phyloP scores from a whole-genome alignment of 2,329 filamentous ascomycete genomes.

The Botrytis deweyae region DNA sequence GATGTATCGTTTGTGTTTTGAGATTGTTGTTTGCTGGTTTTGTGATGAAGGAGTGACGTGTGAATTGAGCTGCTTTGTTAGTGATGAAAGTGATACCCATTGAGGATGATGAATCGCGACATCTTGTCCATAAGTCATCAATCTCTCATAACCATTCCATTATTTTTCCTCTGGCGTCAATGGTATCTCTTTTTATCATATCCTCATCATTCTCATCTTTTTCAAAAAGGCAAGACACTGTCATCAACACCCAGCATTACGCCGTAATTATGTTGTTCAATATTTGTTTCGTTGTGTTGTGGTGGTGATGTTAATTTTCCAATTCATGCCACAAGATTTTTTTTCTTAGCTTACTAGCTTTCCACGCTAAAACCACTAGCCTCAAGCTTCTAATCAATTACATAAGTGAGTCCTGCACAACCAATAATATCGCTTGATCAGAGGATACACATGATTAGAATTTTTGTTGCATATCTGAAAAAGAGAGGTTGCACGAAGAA shows the following conservation, averaged over 20 bases:
- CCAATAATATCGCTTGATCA: not conserved
- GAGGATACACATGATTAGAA: not conserved
- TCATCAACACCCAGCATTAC: not conserved
- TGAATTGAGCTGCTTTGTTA: not conserved
- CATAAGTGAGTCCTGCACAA: not conserved
- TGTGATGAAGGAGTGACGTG: not conserved
- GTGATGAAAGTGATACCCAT: not conserved
- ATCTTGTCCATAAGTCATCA: not conserved
- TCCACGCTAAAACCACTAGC: not conserved
- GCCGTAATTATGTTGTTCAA: not conserved
- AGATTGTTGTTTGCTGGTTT: not conserved
- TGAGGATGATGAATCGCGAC: not conserved
- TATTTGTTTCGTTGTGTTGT: not conserved
- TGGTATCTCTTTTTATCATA: not conserved
- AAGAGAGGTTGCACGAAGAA: not conserved
- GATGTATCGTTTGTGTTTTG: not conserved
- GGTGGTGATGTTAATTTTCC: not conserved
- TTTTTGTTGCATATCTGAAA: not conserved
- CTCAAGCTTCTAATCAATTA: not conserved
- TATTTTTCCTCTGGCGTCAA: too few relatives aligned
- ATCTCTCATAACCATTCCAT: not conserved
- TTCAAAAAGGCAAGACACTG: not conserved
- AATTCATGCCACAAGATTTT: not conserved
- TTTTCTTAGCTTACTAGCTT: constrained; percentile 4
- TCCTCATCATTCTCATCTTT: not conserved